These are phyloP conservation scores for Thelonectria olida DNA, from an alignment of 2,329 filamentous ascomycete genomes.

Conservation along the genomic window DNA sequence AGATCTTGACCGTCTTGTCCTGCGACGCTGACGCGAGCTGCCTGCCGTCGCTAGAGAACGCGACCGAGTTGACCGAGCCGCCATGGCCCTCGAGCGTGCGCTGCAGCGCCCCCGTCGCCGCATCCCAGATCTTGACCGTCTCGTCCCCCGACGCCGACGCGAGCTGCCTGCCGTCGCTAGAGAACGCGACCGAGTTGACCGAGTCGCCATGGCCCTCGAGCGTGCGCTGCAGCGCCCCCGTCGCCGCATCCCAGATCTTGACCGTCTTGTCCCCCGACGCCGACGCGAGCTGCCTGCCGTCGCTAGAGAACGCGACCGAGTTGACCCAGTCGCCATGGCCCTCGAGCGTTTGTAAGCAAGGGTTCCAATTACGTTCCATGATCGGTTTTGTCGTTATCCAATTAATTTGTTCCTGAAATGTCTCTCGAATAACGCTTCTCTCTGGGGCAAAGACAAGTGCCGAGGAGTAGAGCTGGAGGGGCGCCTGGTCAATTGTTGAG, in stretches of 20 bases:
- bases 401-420: neutral
- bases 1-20: too few species aligned
- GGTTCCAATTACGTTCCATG: neutral
- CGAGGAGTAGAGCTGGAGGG: conserved; percentile 41
- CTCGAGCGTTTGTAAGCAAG: conserved; percentile 18
- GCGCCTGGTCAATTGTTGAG: conserved; percentile 21
- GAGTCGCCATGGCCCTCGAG: neutral
- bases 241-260: conserved; percentile 7
- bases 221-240: neutral
- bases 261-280: neutral
- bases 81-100: too few species aligned
- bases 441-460: conserved; percentile 37
- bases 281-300: neutral
- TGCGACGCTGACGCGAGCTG: too few species aligned
- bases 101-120: too few species aligned
- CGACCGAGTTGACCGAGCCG: too few species aligned
- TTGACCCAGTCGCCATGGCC: conserved; percentile 4
- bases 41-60: too few species aligned
- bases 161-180: neutral
- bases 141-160: neutral
- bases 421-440: neutral
- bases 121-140: conserved; percentile 20
- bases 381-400: neutral
- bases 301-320: conserved; percentile 4
- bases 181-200: conserved; percentile 15